Conservation (phyloP, 352 stramenopile species). For the Globisporangium spinosum region DNA sequence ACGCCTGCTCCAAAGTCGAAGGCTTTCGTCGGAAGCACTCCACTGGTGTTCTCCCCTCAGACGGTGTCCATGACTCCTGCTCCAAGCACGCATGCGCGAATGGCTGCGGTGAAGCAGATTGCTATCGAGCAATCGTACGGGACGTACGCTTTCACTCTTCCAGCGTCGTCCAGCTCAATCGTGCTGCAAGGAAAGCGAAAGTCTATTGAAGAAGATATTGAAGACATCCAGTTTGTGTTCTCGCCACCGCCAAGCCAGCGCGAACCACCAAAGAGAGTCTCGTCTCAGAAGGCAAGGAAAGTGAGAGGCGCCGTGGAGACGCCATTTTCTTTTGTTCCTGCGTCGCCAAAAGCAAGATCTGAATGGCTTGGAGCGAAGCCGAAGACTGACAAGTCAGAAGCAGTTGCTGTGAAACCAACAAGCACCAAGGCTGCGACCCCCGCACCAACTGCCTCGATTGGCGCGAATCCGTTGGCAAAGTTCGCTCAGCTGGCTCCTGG, state of each 20-base stretch:
- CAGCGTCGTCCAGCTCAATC: slow-evolving; percentile 13
- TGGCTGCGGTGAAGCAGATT: slow-evolving; percentile 10
- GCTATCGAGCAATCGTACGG: slow-evolving; percentile 19
- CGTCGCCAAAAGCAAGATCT: slow-evolving; percentile 48
- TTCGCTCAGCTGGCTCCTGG: slow-evolving; percentile 5
- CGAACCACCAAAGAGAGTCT: slow-evolving; percentile 52
- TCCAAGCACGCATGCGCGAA: background rate
- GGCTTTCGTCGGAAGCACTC: slow-evolving; percentile 8
- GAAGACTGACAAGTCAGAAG: slow-evolving; percentile 22
- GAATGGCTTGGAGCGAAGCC: slow-evolving; percentile 33
- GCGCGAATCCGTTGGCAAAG: slow-evolving; percentile 6
- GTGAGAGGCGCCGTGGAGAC: slow-evolving; percentile 26
- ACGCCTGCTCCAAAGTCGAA: slow-evolving; percentile 22
- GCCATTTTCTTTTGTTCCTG: slow-evolving; percentile 64
- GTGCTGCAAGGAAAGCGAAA: slow-evolving; percentile 17
- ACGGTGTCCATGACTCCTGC: slow-evolving; percentile 38
- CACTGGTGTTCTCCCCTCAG: slow-evolving; percentile 29
- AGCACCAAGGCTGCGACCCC: slow-evolving; percentile 20
- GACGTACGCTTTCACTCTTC: slow-evolving; percentile 56
- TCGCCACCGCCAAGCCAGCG: slow-evolving; percentile 51
- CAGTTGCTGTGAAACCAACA: slow-evolving; percentile 18
- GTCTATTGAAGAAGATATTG: slow-evolving; percentile 30
- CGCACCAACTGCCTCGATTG: slow-evolving; percentile 11
- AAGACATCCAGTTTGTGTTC: slow-evolving; percentile 59
- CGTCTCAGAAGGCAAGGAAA: slow-evolving; percentile 18